phyloP scores from a whole-genome alignment of 2,329 filamentous ascomycete species.

The Nectriaceae sp. region DNA sequence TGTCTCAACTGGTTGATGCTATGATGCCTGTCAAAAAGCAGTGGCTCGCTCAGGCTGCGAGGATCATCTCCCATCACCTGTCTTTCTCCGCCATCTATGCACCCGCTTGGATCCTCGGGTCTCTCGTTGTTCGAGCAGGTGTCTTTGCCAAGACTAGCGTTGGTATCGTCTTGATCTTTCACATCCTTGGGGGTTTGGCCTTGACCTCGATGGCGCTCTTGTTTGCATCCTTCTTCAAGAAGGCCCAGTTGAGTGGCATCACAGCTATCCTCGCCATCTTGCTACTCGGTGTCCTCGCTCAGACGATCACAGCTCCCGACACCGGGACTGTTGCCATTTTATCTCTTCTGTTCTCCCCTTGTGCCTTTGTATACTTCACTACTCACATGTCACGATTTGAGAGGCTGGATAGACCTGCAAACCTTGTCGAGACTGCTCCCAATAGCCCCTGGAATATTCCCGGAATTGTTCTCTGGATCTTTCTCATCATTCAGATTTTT shows the following conservation, averaged over 20 bases:
- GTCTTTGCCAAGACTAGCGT: slow-evolving; percentile 67
- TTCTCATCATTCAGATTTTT: slow-evolving; percentile 76
- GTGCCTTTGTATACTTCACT: slow-evolving; percentile 83
- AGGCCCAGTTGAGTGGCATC: slow-evolving; percentile 85
- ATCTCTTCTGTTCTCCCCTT: slow-evolving; percentile 79
- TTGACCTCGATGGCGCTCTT: slow-evolving; percentile 80
- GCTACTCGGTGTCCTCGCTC: slow-evolving; percentile 78
- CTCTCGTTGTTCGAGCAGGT: slow-evolving; percentile 61
- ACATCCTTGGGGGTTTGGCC: slow-evolving; percentile 74
- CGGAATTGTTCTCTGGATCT: slow-evolving; percentile 76
- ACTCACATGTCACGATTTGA: slow-evolving; percentile 79
- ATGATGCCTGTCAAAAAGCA: slow-evolving; percentile 79
- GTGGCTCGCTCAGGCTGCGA: slow-evolving; percentile 77
- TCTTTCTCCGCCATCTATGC: slow-evolving; percentile 79
- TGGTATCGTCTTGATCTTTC: slow-evolving; percentile 71
- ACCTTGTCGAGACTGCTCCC: slow-evolving; percentile 64
- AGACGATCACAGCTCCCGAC: slow-evolving; percentile 65
- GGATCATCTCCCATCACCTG: slow-evolving; percentile 78
- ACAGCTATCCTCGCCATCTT: slow-evolving; percentile 72
- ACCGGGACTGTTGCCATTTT: slow-evolving; percentile 69
- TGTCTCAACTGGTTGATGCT: slow-evolving; percentile 85
- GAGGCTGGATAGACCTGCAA: slow-evolving; percentile 56
- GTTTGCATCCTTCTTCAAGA: slow-evolving; percentile 81
- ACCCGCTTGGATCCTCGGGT: slow-evolving; percentile 80
- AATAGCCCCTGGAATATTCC: slow-evolving; percentile 67